phyloP scores from a whole-genome alignment of 306 rosid species.

The Cucumis hystrix region DNA sequence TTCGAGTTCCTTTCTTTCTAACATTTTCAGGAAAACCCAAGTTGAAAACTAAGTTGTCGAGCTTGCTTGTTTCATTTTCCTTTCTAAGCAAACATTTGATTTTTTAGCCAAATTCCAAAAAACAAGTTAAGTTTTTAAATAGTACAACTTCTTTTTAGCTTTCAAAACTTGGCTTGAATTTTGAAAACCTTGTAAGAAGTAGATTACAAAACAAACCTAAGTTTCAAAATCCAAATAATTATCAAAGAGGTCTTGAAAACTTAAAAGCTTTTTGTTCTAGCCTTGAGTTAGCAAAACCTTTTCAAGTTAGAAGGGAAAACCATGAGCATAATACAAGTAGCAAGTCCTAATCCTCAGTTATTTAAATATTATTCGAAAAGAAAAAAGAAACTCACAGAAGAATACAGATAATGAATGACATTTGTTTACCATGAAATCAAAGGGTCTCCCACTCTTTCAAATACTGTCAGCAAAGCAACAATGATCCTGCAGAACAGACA shows the following conservation, averaged over 20 bases:
- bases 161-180: background rate
- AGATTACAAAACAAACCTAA: background rate
- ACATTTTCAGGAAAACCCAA: background rate
- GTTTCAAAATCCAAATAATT: background rate
- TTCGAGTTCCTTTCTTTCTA: background rate
- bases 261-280: background rate
- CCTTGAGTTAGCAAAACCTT: background rate
- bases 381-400: background rate
- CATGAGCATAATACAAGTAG: background rate
- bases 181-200: background rate
- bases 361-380: background rate
- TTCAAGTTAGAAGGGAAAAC: background rate
- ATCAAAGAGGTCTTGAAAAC: background rate
- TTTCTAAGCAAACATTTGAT: background rate
- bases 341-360: background rate
- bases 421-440: constrained; percentile 21
- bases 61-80: background rate
- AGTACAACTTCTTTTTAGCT: background rate
- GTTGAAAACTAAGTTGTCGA: background rate
- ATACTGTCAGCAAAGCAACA: constrained; percentile 18
- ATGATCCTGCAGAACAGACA: constrained; percentile 15
- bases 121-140: background rate
- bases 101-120: background rate
- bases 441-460: constrained; percentile 25
- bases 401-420: background rate